phyloP scores from a whole-genome alignment of 352 stramenopile genomes.

The Pythium scleroteichum region DNA sequence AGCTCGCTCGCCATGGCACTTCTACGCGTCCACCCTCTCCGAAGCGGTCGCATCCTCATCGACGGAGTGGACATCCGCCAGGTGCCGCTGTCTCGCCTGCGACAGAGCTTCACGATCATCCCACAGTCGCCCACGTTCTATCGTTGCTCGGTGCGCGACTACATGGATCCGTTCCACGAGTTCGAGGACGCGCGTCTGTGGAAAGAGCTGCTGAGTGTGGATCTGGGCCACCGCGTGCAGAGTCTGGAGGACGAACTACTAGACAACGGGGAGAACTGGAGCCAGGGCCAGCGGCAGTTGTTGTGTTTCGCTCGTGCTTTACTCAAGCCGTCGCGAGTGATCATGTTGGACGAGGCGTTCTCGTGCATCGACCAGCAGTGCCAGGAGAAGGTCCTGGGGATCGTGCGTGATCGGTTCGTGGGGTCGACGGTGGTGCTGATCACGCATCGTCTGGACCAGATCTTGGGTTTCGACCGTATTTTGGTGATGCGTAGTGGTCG shows the following conservation, averaged over 20 bases:
- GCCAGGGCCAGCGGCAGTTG: conserved; percentile 27
- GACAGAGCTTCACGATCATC: conserved; percentile 41
- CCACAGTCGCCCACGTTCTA: conserved; percentile 89
- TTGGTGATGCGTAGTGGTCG: conserved; percentile 16
- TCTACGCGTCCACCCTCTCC: conserved; percentile 29
- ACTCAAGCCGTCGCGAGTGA: conserved; percentile 27
- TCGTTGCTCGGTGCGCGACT: conserved; percentile 75
- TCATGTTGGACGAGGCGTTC: conserved; percentile 47
- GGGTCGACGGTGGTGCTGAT: conserved; percentile 31
- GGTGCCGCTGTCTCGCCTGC: conserved; percentile 17
- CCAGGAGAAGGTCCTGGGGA: conserved; percentile 77
- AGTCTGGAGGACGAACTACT: conserved; percentile 17
- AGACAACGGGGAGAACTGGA: conserved; percentile 66
- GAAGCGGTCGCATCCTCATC: conserved; percentile 65
- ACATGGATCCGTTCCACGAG: conserved; percentile 86
- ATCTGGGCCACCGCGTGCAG: conserved; percentile 1
- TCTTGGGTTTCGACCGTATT: conserved; percentile 25
- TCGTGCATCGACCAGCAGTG: conserved; percentile 57
- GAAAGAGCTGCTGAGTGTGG: conserved; percentile 19
- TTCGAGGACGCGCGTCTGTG: conserved; percentile 49
- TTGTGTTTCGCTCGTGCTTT: conserved; percentile 32
- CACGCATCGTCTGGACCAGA: conserved; percentile 21
- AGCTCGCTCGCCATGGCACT: conserved; percentile 36
- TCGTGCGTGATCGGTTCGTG: conserved; percentile 40
- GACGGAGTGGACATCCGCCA: conserved; percentile 74